Base-by-base conservation (phyloP, 495 filamentous ascomycete genomes). In the Melanomma pulvis-pyrius region DNA sequence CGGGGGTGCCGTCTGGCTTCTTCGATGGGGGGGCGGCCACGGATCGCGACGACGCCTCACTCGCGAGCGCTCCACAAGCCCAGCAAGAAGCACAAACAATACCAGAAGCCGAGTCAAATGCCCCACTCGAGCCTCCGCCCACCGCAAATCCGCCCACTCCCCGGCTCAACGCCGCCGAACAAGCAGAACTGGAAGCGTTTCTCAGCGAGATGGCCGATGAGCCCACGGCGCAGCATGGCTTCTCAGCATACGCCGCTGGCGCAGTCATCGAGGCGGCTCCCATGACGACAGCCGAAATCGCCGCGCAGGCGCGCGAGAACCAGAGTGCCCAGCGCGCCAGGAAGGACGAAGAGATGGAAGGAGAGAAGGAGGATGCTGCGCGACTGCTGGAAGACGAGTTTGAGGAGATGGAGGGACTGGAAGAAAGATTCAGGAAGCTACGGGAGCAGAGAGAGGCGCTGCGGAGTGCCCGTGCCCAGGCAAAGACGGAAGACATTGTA, bases 351-450 rank as follows among this genome's bases (percentile, higher is more conserved):
- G 85, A 88, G 49, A 74, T 84, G n/a, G 92, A 91, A 63, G 91
- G 87, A 19, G 92, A 96, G 78, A 87, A 87, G 24, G 92, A 97
- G 71, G 92, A 96, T 71, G 92, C 93, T 3, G 88, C 86, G 22
- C 83, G 90, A 51, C 84, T 87, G 59, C 75, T 97, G 61, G 87
- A 93, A 74, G 87, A 90, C 61, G 94, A 98, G 75, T 92, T 98
- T 74, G 94, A 96, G 56, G 88, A 94, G 74, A 97, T 98, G 93
- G 91, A 94, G 73, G 86, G 86, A 58, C 82, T 97, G 49, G 94
- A 97, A 76, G 86, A 87, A 68, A 83, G 93, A 41, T 90, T 96
- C 8, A 80, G 82, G 71, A 84, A 82, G 70, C 76, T 98, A 64
- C 89, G 92, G 71, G 89, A 93, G 69, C 86, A 80, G 74, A 79